Evolutionary conservation across 345 rosid genomes (phyloP).

Genomic region (Limnanthes douglasii): DNA sequence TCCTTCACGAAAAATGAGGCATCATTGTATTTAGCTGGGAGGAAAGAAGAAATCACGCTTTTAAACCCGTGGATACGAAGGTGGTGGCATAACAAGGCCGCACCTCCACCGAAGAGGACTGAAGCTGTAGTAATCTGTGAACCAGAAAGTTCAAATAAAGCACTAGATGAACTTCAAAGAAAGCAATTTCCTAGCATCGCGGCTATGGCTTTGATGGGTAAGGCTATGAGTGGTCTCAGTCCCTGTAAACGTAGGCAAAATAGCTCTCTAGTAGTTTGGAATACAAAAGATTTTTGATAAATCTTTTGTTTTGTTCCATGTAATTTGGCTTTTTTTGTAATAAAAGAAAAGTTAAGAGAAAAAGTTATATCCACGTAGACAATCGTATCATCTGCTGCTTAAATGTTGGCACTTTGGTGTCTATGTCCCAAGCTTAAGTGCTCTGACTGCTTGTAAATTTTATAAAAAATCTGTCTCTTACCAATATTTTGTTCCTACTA

Average conservation of each 20-base stretch:
- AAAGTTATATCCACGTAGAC: too few relatives aligned
- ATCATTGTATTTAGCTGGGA: slow-evolving; percentile 13
- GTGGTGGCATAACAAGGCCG: slow-evolving; percentile 34
- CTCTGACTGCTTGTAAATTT: too few relatives aligned
- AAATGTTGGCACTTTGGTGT: too few relatives aligned
- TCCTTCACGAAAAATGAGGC: slow-evolving; percentile 13
- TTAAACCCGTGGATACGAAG: slow-evolving; percentile 58
- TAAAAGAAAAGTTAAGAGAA: not conserved
- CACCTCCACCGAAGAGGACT: slow-evolving; percentile 10
- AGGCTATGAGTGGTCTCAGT: slow-evolving; percentile 48
- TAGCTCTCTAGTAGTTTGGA: slow-evolving; percentile 54
- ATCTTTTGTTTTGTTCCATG: too few relatives aligned
- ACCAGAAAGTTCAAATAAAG: slow-evolving; percentile 22
- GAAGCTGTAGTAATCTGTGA: slow-evolving; percentile 16
- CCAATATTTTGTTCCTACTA: not conserved
- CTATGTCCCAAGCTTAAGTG: too few relatives aligned
- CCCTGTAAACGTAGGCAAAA: slow-evolving; percentile 38
- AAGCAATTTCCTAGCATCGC: slow-evolving; percentile 75
- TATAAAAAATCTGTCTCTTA: too few relatives aligned
- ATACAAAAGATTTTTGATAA: slow-evolving; percentile 18
- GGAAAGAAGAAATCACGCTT: slow-evolving; percentile 17
- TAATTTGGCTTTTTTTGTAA: too few relatives aligned
- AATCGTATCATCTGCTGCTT: too few relatives aligned
- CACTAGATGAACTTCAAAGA: slow-evolving; percentile 17
- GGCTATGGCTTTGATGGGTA: slow-evolving; percentile 98